These are phyloP conservation scores for Begonia loranthoides DNA, from an alignment of 306 rosid genomes.

Conservation along the genomic window DNA sequence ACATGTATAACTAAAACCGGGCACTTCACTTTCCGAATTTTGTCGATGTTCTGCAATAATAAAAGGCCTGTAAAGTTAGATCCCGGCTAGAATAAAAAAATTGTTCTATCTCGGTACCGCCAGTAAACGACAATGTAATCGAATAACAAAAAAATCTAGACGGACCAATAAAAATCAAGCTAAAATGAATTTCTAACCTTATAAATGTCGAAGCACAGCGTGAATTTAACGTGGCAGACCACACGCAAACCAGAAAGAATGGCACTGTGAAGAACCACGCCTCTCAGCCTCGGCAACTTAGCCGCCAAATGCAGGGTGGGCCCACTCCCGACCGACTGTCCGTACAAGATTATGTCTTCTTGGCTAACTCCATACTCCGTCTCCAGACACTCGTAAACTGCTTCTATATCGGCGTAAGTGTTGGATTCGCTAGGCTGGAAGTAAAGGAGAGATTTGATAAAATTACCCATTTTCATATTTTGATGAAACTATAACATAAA, in stretches of 20 bases:
- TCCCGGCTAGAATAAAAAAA: background rate
- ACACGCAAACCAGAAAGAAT: constrained; percentile 94
- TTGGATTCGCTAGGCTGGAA: constrained; percentile 91
- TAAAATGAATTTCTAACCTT: constrained; percentile 37
- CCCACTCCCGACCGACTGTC: constrained; percentile 97
- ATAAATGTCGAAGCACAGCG: constrained; percentile 83
- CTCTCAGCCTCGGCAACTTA: constrained; percentile 83
- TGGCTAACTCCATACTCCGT: constrained; percentile 88
- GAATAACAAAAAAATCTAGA: background rate
- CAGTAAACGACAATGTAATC: background rate
- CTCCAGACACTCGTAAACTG: constrained; percentile 88
- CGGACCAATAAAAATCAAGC: background rate
- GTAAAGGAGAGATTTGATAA: background rate
- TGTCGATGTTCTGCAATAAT: constrained; percentile 74
- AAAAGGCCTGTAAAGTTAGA: background rate
- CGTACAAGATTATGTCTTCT: constrained; percentile 86
- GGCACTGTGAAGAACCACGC: constrained; percentile 89
- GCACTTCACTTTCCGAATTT: constrained; percentile 90
- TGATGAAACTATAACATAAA: background rate
- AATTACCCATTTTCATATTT: background rate
- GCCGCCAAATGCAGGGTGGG: constrained; percentile 95
- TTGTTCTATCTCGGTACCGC: background rate
- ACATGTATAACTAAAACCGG: constrained; percentile 97
- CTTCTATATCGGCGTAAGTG: constrained; percentile 94
- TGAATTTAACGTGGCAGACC: constrained; percentile 82